Percentiles rank a stretch among this genome's conserved stretches.
phyloP scores from a whole-genome alignment of 345 rosid genomes.

The Salix udensis region DNA sequence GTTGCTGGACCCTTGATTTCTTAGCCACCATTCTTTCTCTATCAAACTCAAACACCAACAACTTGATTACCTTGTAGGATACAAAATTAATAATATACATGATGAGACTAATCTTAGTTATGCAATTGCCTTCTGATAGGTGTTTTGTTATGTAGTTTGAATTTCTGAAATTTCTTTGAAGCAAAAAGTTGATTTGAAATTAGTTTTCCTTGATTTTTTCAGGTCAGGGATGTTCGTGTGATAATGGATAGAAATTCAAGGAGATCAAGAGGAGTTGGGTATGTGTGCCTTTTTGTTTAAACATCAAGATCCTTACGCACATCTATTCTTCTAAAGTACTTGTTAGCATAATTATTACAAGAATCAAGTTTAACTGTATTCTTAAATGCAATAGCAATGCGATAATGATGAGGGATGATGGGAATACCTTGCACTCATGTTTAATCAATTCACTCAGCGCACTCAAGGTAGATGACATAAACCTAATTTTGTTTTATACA shows the following conservation, averaged over 20 bases:
- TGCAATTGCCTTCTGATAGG: not conserved
- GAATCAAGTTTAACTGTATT: slow-evolving; percentile 86
- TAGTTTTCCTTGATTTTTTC: slow-evolving; percentile 23
- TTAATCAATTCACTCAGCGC: slow-evolving; percentile 93
- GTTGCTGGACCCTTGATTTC: not conserved
- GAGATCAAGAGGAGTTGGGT: slow-evolving; percentile 98
- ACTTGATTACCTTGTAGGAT: not conserved
- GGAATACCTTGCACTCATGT: slow-evolving; percentile 91
- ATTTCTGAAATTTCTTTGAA: not conserved
- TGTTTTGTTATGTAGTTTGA: not conserved
- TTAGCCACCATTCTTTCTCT: not conserved
- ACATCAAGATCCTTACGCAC: slow-evolving; percentile 19
- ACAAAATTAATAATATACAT: not conserved
- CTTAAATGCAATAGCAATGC: slow-evolving; percentile 96
- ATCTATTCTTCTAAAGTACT: slow-evolving; percentile 32
- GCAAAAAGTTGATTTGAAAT: slow-evolving; percentile 7
- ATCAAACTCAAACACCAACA: not conserved
- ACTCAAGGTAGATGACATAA: slow-evolving; percentile 85
- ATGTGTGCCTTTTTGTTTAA: slow-evolving; percentile 39
- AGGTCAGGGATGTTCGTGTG: slow-evolving; percentile 97
- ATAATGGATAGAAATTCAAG: slow-evolving; percentile 97
- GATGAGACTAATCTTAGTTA: not conserved
- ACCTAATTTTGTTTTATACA: slow-evolving; percentile 52
- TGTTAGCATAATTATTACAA: slow-evolving; percentile 54
- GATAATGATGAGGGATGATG: slow-evolving; percentile 95